A percentile compares a stretch with the other conserved stretches of the same genome.
Conservation (phyloP, 2,329 filamentous ascomycete genomes). For the Tolypocladium inflatum region DNA sequence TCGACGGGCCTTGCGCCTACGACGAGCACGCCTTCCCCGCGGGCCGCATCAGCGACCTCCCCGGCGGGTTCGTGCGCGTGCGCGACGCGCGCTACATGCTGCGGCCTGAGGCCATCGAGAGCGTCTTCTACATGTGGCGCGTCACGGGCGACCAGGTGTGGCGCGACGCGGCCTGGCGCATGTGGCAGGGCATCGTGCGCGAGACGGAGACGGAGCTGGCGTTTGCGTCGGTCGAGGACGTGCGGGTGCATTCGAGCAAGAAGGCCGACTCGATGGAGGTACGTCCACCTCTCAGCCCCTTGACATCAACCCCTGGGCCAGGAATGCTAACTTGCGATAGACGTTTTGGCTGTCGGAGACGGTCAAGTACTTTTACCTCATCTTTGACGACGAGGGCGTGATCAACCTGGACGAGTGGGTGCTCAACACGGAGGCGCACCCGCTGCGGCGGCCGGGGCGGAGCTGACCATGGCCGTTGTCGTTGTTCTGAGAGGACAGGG, state of each 20-base stretch:
- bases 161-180: conserved; percentile 36
- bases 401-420: conserved; percentile 65
- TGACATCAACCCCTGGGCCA: not conserved
- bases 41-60: conserved; percentile 14
- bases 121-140: conserved; percentile 41
- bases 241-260: conserved; percentile 17
- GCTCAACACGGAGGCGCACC: conserved; percentile 49
- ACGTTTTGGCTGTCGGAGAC: conserved; percentile 70
- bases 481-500: too few species aligned
- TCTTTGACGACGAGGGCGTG: conserved; percentile 54
- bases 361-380: conserved; percentile 68
- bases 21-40: conserved; percentile 12
- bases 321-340: conserved; percentile 12
- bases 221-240: conserved; percentile 31
- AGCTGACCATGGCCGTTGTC: not conserved
- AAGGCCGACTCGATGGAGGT: conserved; percentile 54
- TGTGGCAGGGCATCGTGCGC: conserved; percentile 33
- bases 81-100: conserved; percentile 33
- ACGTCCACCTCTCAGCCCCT: conserved; percentile 15
- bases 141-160: conserved; percentile 35
- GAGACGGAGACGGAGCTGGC: conserved; percentile 34
- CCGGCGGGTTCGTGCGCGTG: conserved; percentile 49
- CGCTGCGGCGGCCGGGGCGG: conserved; percentile 25
- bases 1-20: conserved; percentile 26
- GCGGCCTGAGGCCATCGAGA: conserved; percentile 43